A percentile compares a stretch with the other conserved stretches of the same genome.
phyloP scores from a whole-genome alignment of 2,329 filamentous ascomycete genomes.

The Cladophialophora yegresii region DNA sequence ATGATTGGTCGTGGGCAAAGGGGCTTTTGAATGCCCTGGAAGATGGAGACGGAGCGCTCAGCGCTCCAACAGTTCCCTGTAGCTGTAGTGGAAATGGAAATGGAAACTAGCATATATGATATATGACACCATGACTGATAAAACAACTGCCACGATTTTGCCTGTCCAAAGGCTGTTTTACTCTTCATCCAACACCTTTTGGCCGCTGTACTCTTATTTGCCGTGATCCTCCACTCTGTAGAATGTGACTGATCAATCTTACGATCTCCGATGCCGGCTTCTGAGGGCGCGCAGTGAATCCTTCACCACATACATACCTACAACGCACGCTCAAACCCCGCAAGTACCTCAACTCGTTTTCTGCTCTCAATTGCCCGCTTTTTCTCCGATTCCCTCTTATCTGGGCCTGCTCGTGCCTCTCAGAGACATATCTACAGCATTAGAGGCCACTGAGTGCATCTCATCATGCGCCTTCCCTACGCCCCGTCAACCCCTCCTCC shows the following conservation, averaged over 20 bases:
- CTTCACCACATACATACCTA: not conserved
- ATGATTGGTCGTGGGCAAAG: too few species aligned
- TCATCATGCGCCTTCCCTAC: slow-evolving; percentile 44
- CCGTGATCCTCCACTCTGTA: not conserved
- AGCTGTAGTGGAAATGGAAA: not conserved
- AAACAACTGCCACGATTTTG: too few species aligned
- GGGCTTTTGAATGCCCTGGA: not conserved
- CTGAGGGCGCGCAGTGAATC: not conserved
- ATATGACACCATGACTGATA: not conserved
- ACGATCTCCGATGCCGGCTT: not conserved
- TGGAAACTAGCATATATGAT: not conserved
- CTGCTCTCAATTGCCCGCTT: not conserved
- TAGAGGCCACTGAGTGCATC: not conserved
- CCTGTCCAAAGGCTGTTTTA: not conserved
- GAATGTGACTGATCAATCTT: not conserved
- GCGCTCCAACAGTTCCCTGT: not conserved
- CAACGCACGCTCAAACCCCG: not conserved
- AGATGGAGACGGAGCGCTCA: not conserved
- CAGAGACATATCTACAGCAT: not conserved
- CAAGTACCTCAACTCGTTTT: not conserved
- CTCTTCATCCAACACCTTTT: not conserved
- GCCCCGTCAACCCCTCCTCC: slow-evolving; percentile 38
- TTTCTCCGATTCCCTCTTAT: not conserved
- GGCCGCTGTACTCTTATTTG: not conserved
- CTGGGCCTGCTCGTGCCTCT: not conserved